Base-by-base conservation (phyloP, 2,329 filamentous ascomycete species). In the Fusarium redolens region DNA sequence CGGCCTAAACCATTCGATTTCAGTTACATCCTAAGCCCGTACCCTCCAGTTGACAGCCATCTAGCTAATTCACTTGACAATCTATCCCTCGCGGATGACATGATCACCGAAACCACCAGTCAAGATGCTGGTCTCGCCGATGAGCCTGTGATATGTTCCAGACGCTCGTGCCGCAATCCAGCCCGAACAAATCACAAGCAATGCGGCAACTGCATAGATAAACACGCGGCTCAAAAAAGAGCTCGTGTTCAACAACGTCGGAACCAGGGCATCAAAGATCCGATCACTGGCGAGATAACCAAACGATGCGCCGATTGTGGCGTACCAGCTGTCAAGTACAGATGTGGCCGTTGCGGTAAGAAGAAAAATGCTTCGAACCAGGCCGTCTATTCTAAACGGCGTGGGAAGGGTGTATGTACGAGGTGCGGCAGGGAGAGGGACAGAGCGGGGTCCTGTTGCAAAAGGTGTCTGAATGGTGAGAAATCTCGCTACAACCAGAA, bases 221-320 rank as follows among this genome's bases (percentile, higher is more conserved):
- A 9, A 30, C 11, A 1, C 0, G 8, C 18, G 10, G 33, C 50
- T 28, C 10, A 2, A 2, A 3, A 10, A 3, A 22, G 50, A 52
- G 50, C 50, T 37, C 7, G 31, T 1, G 4, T 4, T 5, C 9
- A 12, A 18, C 4, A 17, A 10, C 50, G 22, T 3, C 50, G 50
- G 11, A 40, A 4, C 0, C 50, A 40, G 22, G 13, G 50, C 5
- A 28, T 28, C 50, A 40, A 30, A 40, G 33, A 54, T 40, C 33
- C 50, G 2, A 8, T n/a, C 10, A 40, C 33, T 30, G 33, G 50
- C 0, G 31, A 54, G 14, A 40, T 35, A 7, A 13, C 7, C 18
- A 54, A n/a, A 15, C 25, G 6, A n/a, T 54, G 50, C 18, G 22
- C 13, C 2, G 2, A 2, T 4, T 40, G 50, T n/a, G 3, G 17